A percentile compares a stretch with the other conserved stretches of the same genome.
Evolutionary conservation across 2,329 filamentous ascomycete genomes (phyloP).

Genomic region (Rugonectria rugulosa): DNA sequence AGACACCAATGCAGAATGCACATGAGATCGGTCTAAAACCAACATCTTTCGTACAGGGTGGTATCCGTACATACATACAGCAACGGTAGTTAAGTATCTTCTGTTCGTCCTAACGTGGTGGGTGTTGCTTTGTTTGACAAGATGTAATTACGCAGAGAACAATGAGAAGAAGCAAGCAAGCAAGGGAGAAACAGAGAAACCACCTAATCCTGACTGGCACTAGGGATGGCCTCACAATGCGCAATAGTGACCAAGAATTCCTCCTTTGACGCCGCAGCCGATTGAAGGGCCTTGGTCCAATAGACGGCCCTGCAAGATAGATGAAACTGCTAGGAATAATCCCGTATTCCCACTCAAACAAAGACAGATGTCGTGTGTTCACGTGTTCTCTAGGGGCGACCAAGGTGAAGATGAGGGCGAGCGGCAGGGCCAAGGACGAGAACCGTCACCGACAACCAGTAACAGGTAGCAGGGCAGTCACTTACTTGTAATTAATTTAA

Average conservation of each 20-base stretch:
- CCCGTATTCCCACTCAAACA: slow-evolving; percentile 9
- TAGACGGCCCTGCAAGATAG: slow-evolving; percentile 19
- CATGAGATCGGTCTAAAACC: slow-evolving; percentile 13
- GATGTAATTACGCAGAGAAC: background rate
- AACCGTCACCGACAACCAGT: slow-evolving; percentile 1
- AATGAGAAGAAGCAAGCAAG: background rate
- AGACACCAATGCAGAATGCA: slow-evolving; percentile 18
- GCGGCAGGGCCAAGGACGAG: background rate
- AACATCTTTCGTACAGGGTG: background rate
- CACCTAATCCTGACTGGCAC: too few relatives aligned
- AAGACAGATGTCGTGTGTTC: slow-evolving; percentile 11
- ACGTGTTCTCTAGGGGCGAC: too few relatives aligned
- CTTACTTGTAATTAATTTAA: slow-evolving; percentile 14
- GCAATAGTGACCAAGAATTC: background rate
- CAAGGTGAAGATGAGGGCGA: too few relatives aligned
- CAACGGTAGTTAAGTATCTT: background rate
- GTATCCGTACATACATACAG: background rate
- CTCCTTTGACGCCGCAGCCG: background rate
- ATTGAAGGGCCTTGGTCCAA: background rate
- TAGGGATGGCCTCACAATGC: too few relatives aligned
- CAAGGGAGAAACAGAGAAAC: background rate
- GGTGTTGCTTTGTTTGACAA: background rate
- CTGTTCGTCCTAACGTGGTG: background rate
- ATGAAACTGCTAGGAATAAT: slow-evolving; percentile 17
- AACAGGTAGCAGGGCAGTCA: background rate